Percentiles rank a stretch among this genome's conserved stretches.
These are phyloP conservation scores for Fagus sylvatica DNA, from an alignment of 306 rosid genomes.

Conservation along the genomic window DNA sequence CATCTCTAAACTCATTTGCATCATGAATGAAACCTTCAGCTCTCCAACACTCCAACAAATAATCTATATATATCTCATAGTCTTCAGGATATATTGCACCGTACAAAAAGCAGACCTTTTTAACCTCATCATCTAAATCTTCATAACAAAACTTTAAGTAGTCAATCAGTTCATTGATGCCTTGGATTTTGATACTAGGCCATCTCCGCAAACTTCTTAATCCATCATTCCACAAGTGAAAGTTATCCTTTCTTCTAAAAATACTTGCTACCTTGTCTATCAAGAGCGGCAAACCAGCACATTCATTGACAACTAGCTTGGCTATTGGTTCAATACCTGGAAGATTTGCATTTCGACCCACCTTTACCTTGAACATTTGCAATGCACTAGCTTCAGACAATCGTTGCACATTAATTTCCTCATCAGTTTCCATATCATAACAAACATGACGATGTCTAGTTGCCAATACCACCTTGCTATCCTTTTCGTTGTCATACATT, in stretches of 20 bases:
- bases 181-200: slow-evolving; percentile 17
- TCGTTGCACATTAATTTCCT: neutral
- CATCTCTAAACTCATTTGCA: neutral
- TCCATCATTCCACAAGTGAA: slow-evolving; percentile 23
- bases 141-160: neutral
- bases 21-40: slow-evolving; percentile 16
- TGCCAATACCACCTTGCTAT: slow-evolving; percentile 29
- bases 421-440: neutral
- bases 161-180: neutral
- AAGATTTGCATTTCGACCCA: neutral
- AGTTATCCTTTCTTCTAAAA: slow-evolving; percentile 18
- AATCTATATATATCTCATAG: slow-evolving; percentile 19
- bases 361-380: slow-evolving; percentile 29
- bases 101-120: slow-evolving; percentile 3
- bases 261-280: slow-evolving; percentile 26
- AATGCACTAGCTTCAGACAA: slow-evolving; percentile 27
- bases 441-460: neutral
- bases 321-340: slow-evolving; percentile 22
- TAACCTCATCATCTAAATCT: neutral
- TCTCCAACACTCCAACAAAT: slow-evolving; percentile 31
- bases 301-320: slow-evolving; percentile 16
- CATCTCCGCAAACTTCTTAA: slow-evolving; percentile 24
- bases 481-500: slow-evolving; percentile 5
- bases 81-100: slow-evolving; percentile 24
- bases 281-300: slow-evolving; percentile 35